Evolutionary conservation across 768 basidiomycete genomes (phyloP), one percentile per base, ranked within the genome.

Genomic region (Rickenella mellea): DNA sequence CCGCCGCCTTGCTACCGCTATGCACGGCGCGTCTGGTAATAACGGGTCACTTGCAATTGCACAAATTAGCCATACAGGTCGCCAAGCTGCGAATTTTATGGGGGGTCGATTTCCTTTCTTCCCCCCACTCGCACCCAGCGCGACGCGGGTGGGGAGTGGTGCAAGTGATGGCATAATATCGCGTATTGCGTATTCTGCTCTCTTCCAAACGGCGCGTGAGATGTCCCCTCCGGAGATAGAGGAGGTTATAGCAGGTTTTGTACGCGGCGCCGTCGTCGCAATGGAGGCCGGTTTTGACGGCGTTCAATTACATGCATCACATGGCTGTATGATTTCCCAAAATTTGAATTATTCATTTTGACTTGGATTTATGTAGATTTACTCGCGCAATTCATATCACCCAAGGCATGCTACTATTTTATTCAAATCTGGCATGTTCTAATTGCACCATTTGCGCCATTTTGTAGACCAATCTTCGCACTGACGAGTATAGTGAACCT

Each of bases 51-150:
- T 86, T 5, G 75, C 80, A 6, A 67, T 97, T 43, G 73, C 93
- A 69, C 93, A 97, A 54, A 63, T 97, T 36, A 86, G 71, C 35
- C 93, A 97, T 53, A 57, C 69, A 4, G 86, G 93, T 4, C 74
- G 92, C 6, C 93, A 97, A 59, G 89, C 89, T 2, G 63, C 78
- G 7, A 81, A 82, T 43, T 43, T 89, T 33, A 48, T 87, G 20
- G 78, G 82, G 14, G 84, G 83, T 20, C 74, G 89, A n/a, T 49
- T 50, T 12, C 69, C 74, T 0, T 80, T 79, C 50, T 55, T 62
- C 5, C 57, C 72, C 4, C 81, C 92, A 1, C 55, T 85, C 5
- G 86, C 80, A 0, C 87, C 91, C 0, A 89, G 85, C 52, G 48
- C 82, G 31, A 41, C 51, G n/a, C 50, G 46, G 35, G 36, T 58